A percentile compares a stretch with the other conserved stretches of the same genome.
Evolutionary conservation across 2,329 filamentous ascomycete species (phyloP).

Genomic region (Colletotrichum costaricense): DNA sequence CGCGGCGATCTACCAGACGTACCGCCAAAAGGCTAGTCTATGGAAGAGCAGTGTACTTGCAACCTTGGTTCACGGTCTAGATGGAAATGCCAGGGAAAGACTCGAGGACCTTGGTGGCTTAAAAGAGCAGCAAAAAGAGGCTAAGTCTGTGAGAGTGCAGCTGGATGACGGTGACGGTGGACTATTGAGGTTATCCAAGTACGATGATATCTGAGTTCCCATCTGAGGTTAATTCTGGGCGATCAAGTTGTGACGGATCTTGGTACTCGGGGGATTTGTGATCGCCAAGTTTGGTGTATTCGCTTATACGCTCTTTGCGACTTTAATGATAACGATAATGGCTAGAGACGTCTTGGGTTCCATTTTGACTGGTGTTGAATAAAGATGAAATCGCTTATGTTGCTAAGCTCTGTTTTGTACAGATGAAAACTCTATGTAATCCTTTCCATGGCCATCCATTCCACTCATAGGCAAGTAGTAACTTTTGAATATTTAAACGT

Average conservation of each 20-base stretch:
- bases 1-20: conserved; percentile 41
- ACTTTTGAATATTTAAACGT: conserved; percentile 23
- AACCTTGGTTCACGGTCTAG: conserved; percentile 49
- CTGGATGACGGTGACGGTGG: conserved; percentile 40
- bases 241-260: background rate
- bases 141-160: conserved; percentile 41
- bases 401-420: background rate
- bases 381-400: background rate
- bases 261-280: too few species aligned
- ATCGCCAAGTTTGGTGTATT: background rate
- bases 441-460: too few species aligned
- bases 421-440: background rate
- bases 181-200: conserved; percentile 24
- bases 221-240: too few species aligned
- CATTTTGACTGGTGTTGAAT: background rate
- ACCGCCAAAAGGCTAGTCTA: conserved; percentile 39
- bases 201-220: conserved; percentile 5
- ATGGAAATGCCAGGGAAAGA: conserved; percentile 40
- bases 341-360: background rate
- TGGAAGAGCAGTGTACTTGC: conserved; percentile 51
- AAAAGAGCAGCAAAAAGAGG: conserved; percentile 40
- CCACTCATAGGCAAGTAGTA: too few species aligned
- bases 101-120: conserved; percentile 38
- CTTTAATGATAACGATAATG: background rate
- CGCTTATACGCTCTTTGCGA: background rate